Evolutionary conservation across 257 asterid species (phyloP).

Genomic region (Petunia secreta): DNA sequence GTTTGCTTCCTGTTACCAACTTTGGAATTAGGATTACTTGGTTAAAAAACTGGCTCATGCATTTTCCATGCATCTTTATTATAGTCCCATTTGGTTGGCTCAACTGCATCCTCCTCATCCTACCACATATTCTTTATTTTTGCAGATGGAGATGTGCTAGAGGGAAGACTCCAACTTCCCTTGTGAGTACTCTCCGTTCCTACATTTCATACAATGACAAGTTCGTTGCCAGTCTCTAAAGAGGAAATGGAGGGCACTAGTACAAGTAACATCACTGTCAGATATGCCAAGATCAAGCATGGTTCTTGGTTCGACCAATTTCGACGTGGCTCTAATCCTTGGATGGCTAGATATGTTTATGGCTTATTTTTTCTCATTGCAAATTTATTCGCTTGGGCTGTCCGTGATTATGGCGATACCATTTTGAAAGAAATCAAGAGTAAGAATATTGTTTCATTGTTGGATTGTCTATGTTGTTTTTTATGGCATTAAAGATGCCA

Average conservation of each 20-base stretch:
- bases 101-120: constrained; percentile 2
- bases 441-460: constrained; percentile 27
- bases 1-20: background rate
- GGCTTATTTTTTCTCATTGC: constrained; percentile 48
- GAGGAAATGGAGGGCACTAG: constrained; percentile 42
- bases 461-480: background rate
- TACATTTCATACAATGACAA: constrained; percentile 32
- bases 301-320: constrained; percentile 59
- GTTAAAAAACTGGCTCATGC: background rate
- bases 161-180: constrained; percentile 24
- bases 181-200: constrained; percentile 30
- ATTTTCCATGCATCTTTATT: background rate
- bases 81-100: constrained; percentile 9
- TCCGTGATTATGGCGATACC: constrained; percentile 53
- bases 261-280: constrained; percentile 26
- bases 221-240: constrained; percentile 22
- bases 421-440: constrained; percentile 45
- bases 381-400: constrained; percentile 58
- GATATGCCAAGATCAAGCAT: constrained; percentile 40
- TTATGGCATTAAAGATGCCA: too few relatives aligned
- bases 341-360: constrained; percentile 64
- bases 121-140: background rate
- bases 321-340: constrained; percentile 56
- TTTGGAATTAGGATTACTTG: constrained; percentile 10
- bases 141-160: constrained; percentile 35